Percentiles rank a stretch among this genome's conserved stretches.
Conservation (phyloP, 768 basidiomycete species). For the Polyporus arcularius region DNA sequence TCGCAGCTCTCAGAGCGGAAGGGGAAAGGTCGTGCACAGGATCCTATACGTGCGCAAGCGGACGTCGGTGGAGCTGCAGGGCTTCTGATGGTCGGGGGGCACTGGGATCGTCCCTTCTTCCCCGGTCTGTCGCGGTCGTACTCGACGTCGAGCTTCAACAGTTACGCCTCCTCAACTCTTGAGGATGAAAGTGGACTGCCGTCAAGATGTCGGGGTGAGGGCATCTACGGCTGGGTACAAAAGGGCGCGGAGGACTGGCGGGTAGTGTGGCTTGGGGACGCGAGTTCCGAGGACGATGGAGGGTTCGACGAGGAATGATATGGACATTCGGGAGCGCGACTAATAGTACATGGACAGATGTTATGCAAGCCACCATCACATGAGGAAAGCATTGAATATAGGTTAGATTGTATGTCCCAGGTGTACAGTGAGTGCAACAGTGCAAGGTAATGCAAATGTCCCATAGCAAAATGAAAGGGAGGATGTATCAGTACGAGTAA, state of each 20-base stretch:
- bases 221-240: conserved; percentile 77
- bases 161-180: conserved; percentile 46
- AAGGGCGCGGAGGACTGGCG: conserved; percentile 77
- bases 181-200: conserved; percentile 48
- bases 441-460: conserved; percentile 14
- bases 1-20: conserved; percentile 46
- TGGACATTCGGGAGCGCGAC: not conserved
- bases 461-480: conserved; percentile 1
- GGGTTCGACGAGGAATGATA: conserved; percentile 32
- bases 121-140: conserved; percentile 44
- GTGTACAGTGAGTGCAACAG: conserved; percentile 9
- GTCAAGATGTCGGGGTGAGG: conserved; percentile 54
- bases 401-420: conserved; percentile 19
- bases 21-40: conserved; percentile 49
- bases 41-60: conserved; percentile 54
- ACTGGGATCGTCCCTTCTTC: conserved; percentile 45
- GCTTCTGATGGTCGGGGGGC: conserved; percentile 52
- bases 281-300: conserved; percentile 35
- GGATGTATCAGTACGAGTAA: not conserved
- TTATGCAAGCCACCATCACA: not conserved
- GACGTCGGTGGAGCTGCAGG: conserved; percentile 70
- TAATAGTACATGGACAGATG: conserved; percentile 13
- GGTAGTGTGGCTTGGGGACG: conserved; percentile 80
- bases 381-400: conserved; percentile 16
- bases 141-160: conserved; percentile 43